Conservation (phyloP, 345 rosid species). For the Bruguiera sexangula region DNA sequence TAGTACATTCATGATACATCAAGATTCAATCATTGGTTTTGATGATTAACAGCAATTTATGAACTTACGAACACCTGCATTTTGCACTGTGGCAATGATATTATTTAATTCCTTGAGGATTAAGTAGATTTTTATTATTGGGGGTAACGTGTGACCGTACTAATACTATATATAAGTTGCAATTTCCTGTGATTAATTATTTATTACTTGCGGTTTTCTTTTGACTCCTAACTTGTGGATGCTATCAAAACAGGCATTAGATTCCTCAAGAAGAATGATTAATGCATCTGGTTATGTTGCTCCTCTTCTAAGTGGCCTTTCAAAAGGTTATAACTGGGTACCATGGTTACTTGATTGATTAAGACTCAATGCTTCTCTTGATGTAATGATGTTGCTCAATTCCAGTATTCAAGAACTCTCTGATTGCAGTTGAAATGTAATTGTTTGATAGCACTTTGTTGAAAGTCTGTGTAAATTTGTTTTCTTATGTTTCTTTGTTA, state of each 20-base stretch:
- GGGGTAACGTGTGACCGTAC: not conserved
- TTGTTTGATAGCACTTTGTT: not conserved
- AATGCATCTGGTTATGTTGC: conserved; percentile 40
- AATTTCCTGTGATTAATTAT: not conserved
- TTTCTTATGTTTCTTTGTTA: not conserved
- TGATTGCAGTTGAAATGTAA: not conserved
- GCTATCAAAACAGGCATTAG: conserved; percentile 60
- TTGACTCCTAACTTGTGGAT: conserved; percentile 10
- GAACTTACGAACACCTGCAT: no score
- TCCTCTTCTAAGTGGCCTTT: conserved; percentile 68
- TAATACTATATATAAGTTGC: not conserved
- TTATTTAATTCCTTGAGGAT: no score
- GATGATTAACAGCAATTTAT: not conserved
- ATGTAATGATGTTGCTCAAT: not conserved
- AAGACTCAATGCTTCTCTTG: not conserved
- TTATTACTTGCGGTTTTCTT: not conserved
- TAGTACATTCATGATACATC: not conserved
- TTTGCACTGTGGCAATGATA: no score
- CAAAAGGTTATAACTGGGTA: conserved; percentile 50
- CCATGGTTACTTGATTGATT: not conserved
- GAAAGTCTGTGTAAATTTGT: no score
- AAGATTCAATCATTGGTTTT: not conserved
- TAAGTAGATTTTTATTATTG: no score
- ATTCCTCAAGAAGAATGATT: conserved; percentile 38
- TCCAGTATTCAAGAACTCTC: not conserved